Base-by-base conservation (phyloP, 2,329 filamentous ascomycete genomes). In the Aspergillus brunneoviolaceus region DNA sequence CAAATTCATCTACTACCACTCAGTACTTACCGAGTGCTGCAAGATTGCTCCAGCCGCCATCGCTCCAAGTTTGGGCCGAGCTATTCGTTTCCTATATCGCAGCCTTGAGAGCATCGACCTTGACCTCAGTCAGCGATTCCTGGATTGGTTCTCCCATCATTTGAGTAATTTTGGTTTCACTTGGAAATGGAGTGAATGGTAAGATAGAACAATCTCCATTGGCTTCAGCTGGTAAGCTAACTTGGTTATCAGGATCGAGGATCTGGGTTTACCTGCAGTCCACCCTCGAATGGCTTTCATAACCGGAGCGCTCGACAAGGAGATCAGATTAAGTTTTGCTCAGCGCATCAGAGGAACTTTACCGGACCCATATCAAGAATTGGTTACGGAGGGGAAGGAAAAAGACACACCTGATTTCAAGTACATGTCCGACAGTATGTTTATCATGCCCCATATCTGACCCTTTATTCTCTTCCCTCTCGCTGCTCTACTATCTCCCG, bases 181-280 rank as follows among this genome's bases (percentile, higher is more conserved):
- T 10, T 99, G 95, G 95, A 98, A 98, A 78, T 99, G 95, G 95
- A 89, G 90, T 16, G 95, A 99, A 79, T 99, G 95, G 95, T 86
- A 76, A 69, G 82, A 77, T 48, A 35, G 14, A 33, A 39, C 7
- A 12, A 29, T 11, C 21, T 19, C 3, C 19, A 27, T 35, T 4
- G 23, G 31, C 12, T 14, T 14, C 48, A 23, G 9, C 45, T 27
- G 11, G 52, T 19, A 45, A 54, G 49, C 69, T 71, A 53, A 75
- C 14, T 7, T 55, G 5, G 35, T 33, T 21, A 23, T 19, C 49
- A 87, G 85, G 85, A 84, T 90, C 51, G 91, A 93, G 16, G 92
- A 98, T 72, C 87, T 96, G 16, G 83, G 87, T 49, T 83, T 96
- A 27, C 85, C 91, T 0, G 82, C 89, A 61, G 79, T 95, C 35